Base-by-base conservation (phyloP, 2,329 filamentous ascomycete species). In the Seiridium unicorne region DNA sequence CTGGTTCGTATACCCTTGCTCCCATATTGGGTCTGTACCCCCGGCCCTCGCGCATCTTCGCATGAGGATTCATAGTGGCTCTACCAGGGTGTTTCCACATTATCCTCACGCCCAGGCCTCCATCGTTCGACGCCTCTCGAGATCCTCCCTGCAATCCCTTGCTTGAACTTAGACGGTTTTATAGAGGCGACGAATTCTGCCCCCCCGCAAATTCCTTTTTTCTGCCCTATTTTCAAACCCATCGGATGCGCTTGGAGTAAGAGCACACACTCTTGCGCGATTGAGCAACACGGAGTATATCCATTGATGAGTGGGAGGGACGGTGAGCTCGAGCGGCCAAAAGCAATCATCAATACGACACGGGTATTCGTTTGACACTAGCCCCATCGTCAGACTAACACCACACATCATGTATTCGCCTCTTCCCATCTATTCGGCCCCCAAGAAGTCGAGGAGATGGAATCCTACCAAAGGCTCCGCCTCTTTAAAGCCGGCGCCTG, bases 41-140 rank as follows among this genome's bases (percentile, higher is more conserved):
- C 51, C 54, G 66, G 60, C 62, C 59, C 56, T 63, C 64, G 68
- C 68, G 71, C 70, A 40, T 53, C 49, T 53, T 53, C 35, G 49
- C 49, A 73, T 72, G 65, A 70, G 65, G 66, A 65, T 68, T 66
- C 64, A 68, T 66, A 66, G 64, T 64, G 64, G 49, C 38, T 53
- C 64, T 64, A 60, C 63, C 68, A 66, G 67, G 68, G 64, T 65
- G 61, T 60, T 66, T 65, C 63, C 65, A 67, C 65, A 66, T 62
- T 67, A 64, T 66, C 64, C 65, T 70, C 68, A 65, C 66, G 65
- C 65, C 66, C 60, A 49, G 44, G 64, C 60, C 65, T 61, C 64
- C 65, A 66, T 66, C 67, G 62, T 61, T 61, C 57, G 62, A 65
- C 63, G 62, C 62, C 62, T 66, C 68, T n/a, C 34, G 13, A 68